These are phyloP conservation scores for Picea glauca DNA, from an alignment of 75 land plant genomes.

Conservation along the genomic window DNA sequence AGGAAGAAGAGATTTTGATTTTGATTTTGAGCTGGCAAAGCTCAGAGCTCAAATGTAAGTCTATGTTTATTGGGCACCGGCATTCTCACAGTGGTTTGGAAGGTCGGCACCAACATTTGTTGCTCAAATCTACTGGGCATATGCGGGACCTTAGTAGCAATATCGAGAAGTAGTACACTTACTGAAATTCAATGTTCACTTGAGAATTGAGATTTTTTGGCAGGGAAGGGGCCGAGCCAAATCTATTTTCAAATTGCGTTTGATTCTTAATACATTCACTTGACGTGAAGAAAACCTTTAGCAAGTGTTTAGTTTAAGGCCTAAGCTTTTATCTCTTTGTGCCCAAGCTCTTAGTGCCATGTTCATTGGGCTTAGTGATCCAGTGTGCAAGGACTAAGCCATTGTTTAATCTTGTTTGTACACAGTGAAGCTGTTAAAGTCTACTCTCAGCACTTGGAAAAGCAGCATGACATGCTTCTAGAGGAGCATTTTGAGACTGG, in stretches of 20 bases:
- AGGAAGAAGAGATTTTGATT: too few species aligned
- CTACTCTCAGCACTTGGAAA: constrained; percentile 55
- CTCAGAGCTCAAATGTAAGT: background rate
- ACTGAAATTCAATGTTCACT: background rate
- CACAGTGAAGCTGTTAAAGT: constrained; percentile 52
- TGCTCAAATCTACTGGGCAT: background rate
- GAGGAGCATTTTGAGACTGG: constrained; percentile 44
- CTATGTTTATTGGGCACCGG: background rate
- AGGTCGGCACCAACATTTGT: background rate
- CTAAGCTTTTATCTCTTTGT: background rate
- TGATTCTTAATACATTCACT: background rate
- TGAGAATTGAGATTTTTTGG: background rate
- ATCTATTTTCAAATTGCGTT: background rate
- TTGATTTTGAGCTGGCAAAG: too few species aligned
- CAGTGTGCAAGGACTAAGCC: background rate
- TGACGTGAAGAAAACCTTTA: background rate
- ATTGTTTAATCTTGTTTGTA: background rate
- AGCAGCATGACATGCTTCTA: constrained; percentile 65
- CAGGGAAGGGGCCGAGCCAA: background rate
- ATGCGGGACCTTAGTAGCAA: background rate
- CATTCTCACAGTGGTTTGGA: background rate
- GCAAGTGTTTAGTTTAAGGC: background rate
- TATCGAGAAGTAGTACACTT: background rate
- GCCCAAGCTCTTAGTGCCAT: background rate
- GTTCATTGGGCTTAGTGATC: background rate